A percentile compares a stretch with the other conserved stretches of the same genome.
Conservation (phyloP, 208 protist genomes). For the Wallacemonas sp. region DNA sequence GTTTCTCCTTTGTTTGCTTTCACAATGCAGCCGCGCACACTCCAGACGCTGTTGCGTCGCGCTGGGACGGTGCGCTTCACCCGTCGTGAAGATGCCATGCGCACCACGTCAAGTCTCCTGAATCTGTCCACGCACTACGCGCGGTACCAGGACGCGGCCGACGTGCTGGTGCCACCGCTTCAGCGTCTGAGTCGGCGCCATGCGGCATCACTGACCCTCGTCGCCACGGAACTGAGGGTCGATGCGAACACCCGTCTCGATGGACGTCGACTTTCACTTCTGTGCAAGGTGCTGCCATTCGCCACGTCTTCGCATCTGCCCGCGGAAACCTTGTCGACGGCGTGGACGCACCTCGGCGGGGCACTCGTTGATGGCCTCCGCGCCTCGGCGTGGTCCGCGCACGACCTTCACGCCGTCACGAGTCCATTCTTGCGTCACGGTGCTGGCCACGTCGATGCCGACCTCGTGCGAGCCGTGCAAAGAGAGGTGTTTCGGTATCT, state of each 20-base stretch:
- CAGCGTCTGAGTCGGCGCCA: slow-evolving; percentile 10
- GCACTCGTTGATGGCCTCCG: background rate
- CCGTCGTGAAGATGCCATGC: slow-evolving; percentile 37
- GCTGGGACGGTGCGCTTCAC: slow-evolving; percentile 21
- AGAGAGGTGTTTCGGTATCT: background rate
- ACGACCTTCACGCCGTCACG: slow-evolving; percentile 14
- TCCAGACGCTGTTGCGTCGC: slow-evolving; percentile 1
- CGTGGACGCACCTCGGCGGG: background rate
- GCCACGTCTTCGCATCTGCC: background rate
- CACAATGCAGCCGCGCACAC: no score
- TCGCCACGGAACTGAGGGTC: background rate
- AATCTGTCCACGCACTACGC: slow-evolving; percentile 41
- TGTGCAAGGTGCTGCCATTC: background rate
- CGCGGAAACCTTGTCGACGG: background rate
- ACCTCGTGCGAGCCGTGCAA: background rate
- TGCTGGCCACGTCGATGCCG: background rate
- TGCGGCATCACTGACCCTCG: background rate
- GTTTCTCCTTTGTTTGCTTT: no score
- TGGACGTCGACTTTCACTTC: slow-evolving; percentile 3
- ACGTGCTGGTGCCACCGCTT: background rate
- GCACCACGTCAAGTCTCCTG: slow-evolving; percentile 35
- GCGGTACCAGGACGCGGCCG: slow-evolving; percentile 13
- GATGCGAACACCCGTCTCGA: background rate
- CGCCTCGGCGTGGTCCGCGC: slow-evolving; percentile 2
- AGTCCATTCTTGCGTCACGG: background rate